These are phyloP conservation scores for Amauroascus niger DNA, from an alignment of 2,329 filamentous ascomycete genomes.

Conservation along the genomic window DNA sequence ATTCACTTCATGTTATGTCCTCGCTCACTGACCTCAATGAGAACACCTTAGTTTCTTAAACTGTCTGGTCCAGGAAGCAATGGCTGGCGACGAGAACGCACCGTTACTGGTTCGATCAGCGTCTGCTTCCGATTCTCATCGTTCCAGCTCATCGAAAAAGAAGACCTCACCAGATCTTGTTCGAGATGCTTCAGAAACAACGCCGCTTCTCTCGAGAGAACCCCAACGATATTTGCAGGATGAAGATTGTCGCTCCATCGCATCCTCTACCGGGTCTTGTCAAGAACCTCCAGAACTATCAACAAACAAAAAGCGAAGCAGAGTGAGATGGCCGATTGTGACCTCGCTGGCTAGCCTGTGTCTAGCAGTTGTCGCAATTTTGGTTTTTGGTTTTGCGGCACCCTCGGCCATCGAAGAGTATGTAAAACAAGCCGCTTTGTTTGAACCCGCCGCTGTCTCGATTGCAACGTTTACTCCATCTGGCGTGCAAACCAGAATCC, in stretches of 20 bases:
- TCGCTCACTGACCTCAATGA: not conserved
- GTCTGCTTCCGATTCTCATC: constrained; percentile 14
- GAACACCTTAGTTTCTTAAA: not conserved
- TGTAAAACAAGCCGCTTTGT: constrained; percentile 67
- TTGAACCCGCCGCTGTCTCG: constrained; percentile 74
- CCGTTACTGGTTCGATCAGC: constrained; percentile 6
- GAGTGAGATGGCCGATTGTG: constrained; percentile 63
- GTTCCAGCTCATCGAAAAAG: constrained; percentile 14
- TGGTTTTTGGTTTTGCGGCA: constrained; percentile 69
- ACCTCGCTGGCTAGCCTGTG: constrained; percentile 62
- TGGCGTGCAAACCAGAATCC: constrained; percentile 69
- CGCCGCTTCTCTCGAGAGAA: constrained; percentile 30
- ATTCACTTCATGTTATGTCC: not conserved
- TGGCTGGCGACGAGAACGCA: constrained; percentile 14
- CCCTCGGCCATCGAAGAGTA: constrained; percentile 77
- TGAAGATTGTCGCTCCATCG: constrained; percentile 14
- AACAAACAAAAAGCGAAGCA: constrained; percentile 19
- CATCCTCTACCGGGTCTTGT: constrained; percentile 21
- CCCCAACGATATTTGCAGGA: constrained; percentile 18
- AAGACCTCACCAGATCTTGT: constrained; percentile 17
- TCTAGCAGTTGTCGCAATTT: constrained; percentile 54
- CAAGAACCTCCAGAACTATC: constrained; percentile 16
- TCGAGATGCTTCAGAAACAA: constrained; percentile 33
- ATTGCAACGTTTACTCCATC: constrained; percentile 73
- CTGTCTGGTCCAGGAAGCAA: not conserved